Evolutionary conservation across 2,329 filamentous ascomycete species (phyloP).

Genomic region (Monosporascus sp.): DNA sequence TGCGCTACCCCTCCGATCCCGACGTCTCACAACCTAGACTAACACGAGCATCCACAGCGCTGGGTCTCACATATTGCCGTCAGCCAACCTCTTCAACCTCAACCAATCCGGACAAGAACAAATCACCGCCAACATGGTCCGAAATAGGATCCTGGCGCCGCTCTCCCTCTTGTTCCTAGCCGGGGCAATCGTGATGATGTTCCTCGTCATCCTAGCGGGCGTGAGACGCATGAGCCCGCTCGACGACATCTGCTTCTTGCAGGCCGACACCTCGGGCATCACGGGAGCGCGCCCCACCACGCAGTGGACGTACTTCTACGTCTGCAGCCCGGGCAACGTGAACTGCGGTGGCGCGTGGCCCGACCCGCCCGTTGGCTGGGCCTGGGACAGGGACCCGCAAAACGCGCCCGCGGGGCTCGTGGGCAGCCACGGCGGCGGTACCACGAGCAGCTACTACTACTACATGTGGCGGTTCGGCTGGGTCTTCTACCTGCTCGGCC

Average conservation of each 20-base stretch:
- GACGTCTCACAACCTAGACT: no score
- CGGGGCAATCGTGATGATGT: constrained; percentile 47
- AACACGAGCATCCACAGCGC: no score
- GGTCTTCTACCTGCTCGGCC: constrained; percentile 79
- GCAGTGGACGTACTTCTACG: constrained; percentile 88
- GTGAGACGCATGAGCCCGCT: constrained; percentile 49
- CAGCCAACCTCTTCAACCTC: no score
- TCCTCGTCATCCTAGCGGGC: constrained; percentile 55
- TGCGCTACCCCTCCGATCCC: no score
- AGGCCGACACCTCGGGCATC: constrained; percentile 70
- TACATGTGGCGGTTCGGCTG: constrained; percentile 90
- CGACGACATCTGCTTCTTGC: constrained; percentile 78
- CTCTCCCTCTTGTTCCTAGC: constrained; percentile 39
- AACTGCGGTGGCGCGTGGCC: constrained; percentile 60
- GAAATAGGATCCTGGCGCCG: constrained; percentile 14
- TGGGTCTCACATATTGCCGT: no score
- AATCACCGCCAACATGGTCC: not conserved
- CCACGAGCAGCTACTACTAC: constrained; percentile 61
- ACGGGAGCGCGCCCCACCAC: constrained; percentile 60
- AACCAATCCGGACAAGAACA: no score
- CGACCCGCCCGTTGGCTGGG: constrained; percentile 68
- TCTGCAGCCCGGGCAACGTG: constrained; percentile 62
- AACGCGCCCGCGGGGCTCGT: constrained; percentile 40
- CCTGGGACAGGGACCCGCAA: constrained; percentile 46
- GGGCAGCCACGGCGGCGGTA: constrained; percentile 49